Evolutionary conservation across 192 early-diverging fungal species (phyloP).

Genomic region (Coemansia nantahalensis): DNA sequence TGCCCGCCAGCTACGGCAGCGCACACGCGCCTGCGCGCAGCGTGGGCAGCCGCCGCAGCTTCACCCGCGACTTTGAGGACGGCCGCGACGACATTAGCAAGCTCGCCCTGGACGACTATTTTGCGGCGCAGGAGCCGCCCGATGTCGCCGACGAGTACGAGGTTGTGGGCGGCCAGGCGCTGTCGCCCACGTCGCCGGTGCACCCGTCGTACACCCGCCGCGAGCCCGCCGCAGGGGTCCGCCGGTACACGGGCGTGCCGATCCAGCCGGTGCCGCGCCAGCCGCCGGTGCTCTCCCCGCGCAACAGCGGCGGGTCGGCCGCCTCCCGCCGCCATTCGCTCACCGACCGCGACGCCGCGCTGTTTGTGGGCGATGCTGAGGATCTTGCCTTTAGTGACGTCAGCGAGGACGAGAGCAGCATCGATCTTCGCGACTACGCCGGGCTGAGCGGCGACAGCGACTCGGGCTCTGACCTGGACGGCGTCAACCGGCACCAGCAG

Average conservation of each 20-base stretch:
- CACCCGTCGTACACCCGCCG: slow-evolving; percentile 42
- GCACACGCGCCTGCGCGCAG: slow-evolving; percentile 9
- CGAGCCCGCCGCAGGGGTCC: neutral
- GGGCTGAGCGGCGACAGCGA: slow-evolving; percentile 35
- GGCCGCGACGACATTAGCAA: slow-evolving; percentile 41
- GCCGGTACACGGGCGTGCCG: slow-evolving; percentile 3
- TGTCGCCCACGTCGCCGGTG: slow-evolving; percentile 38
- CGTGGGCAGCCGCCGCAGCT: slow-evolving; percentile 16
- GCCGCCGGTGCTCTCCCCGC: neutral
- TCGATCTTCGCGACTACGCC: slow-evolving; percentile 38
- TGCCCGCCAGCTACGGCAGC: neutral
- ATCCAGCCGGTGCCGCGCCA: slow-evolving; percentile 1
- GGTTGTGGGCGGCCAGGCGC: slow-evolving; percentile 34
- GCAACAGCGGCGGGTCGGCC: neutral
- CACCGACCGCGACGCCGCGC: neutral
- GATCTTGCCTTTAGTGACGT: slow-evolving; percentile 23
- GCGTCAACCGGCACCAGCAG: no score
- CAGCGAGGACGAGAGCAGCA: slow-evolving; percentile 15
- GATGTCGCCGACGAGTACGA: slow-evolving; percentile 47
- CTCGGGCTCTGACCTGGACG: slow-evolving; percentile 14
- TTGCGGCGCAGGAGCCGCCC: slow-evolving; percentile 30
- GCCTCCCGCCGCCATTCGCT: slow-evolving; percentile 12
- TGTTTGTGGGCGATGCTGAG: slow-evolving; percentile 6
- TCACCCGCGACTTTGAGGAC: slow-evolving; percentile 47
- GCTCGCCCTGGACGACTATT: slow-evolving; percentile 44